A percentile compares a stretch with the other conserved stretches of the same genome.
Evolutionary conservation across 1,284 basidiomycete species (phyloP).

Genomic region (Trametes pubescens): DNA sequence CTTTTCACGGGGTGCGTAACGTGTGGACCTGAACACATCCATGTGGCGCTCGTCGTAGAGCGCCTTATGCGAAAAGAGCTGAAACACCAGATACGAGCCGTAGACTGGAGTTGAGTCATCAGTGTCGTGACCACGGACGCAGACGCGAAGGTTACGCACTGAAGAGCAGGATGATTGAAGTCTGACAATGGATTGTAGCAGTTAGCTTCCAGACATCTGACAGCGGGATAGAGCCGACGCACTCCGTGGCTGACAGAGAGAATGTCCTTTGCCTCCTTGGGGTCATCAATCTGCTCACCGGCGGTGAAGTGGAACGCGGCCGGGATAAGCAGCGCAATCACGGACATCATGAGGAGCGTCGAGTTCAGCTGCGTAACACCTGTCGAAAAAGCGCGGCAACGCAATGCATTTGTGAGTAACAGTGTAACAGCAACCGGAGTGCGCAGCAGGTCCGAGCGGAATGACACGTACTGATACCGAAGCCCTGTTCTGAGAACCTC

Average conservation of each 20-base stretch:
- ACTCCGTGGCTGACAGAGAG: constrained; percentile 84
- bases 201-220: constrained; percentile 26
- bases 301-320: constrained; percentile 59
- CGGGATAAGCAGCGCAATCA: constrained; percentile 84
- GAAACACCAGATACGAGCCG: constrained; percentile 80
- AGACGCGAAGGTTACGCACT: constrained; percentile 54
- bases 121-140: neutral
- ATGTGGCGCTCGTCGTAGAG: constrained; percentile 67
- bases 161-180: constrained; percentile 82
- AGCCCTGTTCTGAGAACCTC: constrained; percentile 76
- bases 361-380: constrained; percentile 84
- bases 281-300: constrained; percentile 37
- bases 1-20: constrained; percentile 41
- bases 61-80: constrained; percentile 84
- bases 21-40: constrained; percentile 49
- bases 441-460: constrained; percentile 3
- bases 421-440: constrained; percentile 3
- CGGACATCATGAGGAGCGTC: constrained; percentile 80
- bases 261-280: constrained; percentile 57
- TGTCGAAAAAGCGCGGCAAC: constrained; percentile 39
- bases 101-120: constrained; percentile 58
- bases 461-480: constrained; percentile 63
- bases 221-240: constrained; percentile 38
- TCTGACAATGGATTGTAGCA: constrained; percentile 47
- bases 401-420: neutral